Base-by-base conservation (phyloP, 441 rosid species). In the Euphorbia neoarborescens region DNA sequence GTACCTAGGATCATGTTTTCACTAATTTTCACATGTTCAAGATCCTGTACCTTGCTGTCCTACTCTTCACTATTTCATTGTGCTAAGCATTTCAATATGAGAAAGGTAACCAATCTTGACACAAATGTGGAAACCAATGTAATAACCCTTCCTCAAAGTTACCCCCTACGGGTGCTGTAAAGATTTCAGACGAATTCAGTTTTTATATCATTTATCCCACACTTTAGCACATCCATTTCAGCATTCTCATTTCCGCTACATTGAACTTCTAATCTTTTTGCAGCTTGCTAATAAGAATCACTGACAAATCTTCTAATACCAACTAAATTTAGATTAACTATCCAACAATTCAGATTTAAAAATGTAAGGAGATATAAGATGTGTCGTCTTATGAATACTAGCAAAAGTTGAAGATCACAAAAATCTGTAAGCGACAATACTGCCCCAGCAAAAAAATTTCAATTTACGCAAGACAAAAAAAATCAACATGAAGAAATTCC, bases 401-500 rank as follows among this genome's bases (percentile, higher is more conserved):
- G 20, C 30, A 66, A 20, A 32, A 66, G 38, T 50, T 50, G 42
- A 66, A 11, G 28, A 46, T 15, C 12, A 9, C 7, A 24, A 66
- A n/a, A 50, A 17, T 48, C 50, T 46, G 38, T 19, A 44, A 13
- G 56, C 17, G n/a, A 37, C 61, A 66, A 59, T 35, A 44, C 12
- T 48, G 24, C 38, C 46, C 46, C 34, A 56, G 28, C 64, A 19
- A 17, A 22, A n/a, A 30, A 19, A 3, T 51, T 62, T 76, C 69
- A 28, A 22, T 38, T 64, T 42, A 44, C 56, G 32, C 12, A 12
- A 14, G 54, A 74, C 13, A 25, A 32, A 61, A 50, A 69, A 11
- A 75, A 28, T 68, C 44, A 19, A 30, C n/a, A 63, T 30, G 57
- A 44, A 22, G 51, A 60, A 70, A 68, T 48, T 73, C 58, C 70